Conservation (phyloP, 2,329 filamentous ascomycete genomes). For the Dothiorella sarmentorum region DNA sequence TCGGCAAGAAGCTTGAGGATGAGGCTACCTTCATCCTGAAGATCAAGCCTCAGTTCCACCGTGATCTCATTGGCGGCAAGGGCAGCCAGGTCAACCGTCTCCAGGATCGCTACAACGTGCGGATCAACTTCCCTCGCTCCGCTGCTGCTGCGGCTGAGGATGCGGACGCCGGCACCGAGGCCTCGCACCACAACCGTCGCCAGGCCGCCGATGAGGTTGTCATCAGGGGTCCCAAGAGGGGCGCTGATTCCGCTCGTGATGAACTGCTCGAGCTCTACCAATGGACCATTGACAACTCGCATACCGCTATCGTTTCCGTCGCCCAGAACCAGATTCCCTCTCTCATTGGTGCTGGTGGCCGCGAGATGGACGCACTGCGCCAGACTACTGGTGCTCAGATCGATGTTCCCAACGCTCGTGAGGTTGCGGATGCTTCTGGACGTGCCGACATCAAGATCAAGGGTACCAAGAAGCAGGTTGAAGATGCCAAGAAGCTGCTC, state of each 20-base stretch:
- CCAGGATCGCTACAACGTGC: conserved; percentile 87
- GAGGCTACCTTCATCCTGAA: conserved; percentile 84
- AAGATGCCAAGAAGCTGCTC: conserved; percentile 85
- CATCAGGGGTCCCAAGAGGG: conserved; percentile 86
- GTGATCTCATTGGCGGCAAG: conserved; percentile 85
- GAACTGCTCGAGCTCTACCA: conserved; percentile 86
- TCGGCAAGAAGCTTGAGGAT: conserved; percentile 82
- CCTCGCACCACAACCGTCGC: conserved; percentile 58
- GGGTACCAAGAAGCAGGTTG: conserved; percentile 87
- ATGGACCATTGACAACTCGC: conserved; percentile 84
- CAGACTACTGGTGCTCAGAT: conserved; percentile 82
- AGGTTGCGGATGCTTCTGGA: conserved; percentile 61
- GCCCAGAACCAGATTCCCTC: conserved; percentile 92
- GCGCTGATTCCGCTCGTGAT: conserved; percentile 85
- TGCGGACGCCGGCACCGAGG: conserved; percentile 57
- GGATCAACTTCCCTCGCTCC: conserved; percentile 91
- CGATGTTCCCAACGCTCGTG: conserved; percentile 79
- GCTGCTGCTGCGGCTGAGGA: conserved; percentile 62
- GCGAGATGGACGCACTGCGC: conserved; percentile 86
- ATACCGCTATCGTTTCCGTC: conserved; percentile 74
- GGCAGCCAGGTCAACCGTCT: conserved; percentile 87
- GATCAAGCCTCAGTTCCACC: conserved; percentile 90
- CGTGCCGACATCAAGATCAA: conserved; percentile 86
- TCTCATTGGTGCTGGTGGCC: conserved; percentile 85
- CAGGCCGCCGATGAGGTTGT: conserved; percentile 86